Evolutionary conservation across 805 yeast species (phyloP), one percentile per base, ranked within the genome.

Genomic region (Lachancea nothofagi): DNA sequence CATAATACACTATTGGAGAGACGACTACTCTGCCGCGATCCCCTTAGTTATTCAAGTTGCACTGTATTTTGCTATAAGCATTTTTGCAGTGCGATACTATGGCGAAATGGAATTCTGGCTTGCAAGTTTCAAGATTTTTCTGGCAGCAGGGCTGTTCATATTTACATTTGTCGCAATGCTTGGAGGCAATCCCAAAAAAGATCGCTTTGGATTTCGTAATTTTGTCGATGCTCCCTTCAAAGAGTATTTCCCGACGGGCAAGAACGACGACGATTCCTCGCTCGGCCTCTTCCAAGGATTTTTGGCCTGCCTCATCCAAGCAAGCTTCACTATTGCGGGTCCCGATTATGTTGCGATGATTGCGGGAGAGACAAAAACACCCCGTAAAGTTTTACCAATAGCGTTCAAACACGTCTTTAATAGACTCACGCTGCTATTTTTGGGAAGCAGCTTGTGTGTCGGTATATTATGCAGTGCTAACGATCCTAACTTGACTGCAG

Each of bases 41-140:
- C 74, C 88, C 2, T 66, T 86, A 44, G 71, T 74, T 1, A 70
- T 85, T 2, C 89, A 82, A 57, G 69, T 80, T 15, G 76, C 71
- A 2, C 55, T 84, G 14, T 83, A 84, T 53, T 65, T 81, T 19
- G 19, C 73, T 21, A 75, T 86, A 43, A 83, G 86, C 45, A 55
- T 83, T 7, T 78, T 82, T 53, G 88, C 90, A 0, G 95, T 86
- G 19, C 67, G 67, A 29, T 71, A 73, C 45, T 86, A 81, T 51
- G 96, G 96, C 23, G 95, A 86, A 56, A 69, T 79, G 18, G 95
- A 86, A 60, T 87, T 85, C 54, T 79, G 83, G 80, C 64, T 85
- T 15, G 76, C 89, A 1, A 67, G 84, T 21, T 81, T 84, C 35
- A 86, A 86, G 54, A 75, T 86, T 41, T 46, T 84, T 4, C 66